A percentile compares a stretch with the other conserved stretches of the same genome.
These are phyloP conservation scores for Hypoxylon sp. DNA, from an alignment of 2,329 filamentous ascomycete species.

Conservation along the genomic window DNA sequence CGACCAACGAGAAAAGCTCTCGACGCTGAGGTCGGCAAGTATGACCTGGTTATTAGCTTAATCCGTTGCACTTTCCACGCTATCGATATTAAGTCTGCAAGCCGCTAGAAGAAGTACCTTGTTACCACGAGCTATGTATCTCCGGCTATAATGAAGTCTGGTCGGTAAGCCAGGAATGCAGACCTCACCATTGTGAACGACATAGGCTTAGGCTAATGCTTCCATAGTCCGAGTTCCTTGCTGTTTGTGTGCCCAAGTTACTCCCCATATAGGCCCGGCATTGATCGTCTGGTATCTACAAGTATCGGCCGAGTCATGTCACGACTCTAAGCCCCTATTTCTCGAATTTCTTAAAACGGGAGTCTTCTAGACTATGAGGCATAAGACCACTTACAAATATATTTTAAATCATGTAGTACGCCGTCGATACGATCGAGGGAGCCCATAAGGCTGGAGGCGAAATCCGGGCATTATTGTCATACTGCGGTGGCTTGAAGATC, in stretches of 20 bases:
- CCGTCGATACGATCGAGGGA: slow-evolving; percentile 87
- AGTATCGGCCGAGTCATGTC: background rate
- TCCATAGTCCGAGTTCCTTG: background rate
- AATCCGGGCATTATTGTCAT: slow-evolving; percentile 83
- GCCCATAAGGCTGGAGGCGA: slow-evolving; percentile 91
- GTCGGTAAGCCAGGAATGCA: slow-evolving; percentile 83
- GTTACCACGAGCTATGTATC: slow-evolving; percentile 95
- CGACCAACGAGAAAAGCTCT: slow-evolving; percentile 80
- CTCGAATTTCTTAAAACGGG: background rate
- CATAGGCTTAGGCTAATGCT: slow-evolving; percentile 65
- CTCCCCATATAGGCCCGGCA: slow-evolving; percentile 60
- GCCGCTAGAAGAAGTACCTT: slow-evolving; percentile 92
- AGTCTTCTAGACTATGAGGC: background rate
- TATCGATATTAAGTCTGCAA: slow-evolving; percentile 91
- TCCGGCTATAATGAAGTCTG: slow-evolving; percentile 90
- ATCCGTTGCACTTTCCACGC: slow-evolving; percentile 94
- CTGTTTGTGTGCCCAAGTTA: background rate
- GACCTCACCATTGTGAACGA: slow-evolving; percentile 99
- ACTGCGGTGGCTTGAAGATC: slow-evolving; percentile 88
- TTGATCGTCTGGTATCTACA: slow-evolving; percentile 68
- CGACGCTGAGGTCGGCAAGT: slow-evolving; percentile 81
- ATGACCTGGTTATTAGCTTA: slow-evolving; percentile 82
- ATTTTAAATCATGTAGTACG: slow-evolving; percentile 61
- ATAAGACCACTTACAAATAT: background rate
- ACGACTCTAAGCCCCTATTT: background rate